Evolutionary conservation across 176 grass and related monocot genomes (phyloP).

Genomic region (Microstegium vimineum): DNA sequence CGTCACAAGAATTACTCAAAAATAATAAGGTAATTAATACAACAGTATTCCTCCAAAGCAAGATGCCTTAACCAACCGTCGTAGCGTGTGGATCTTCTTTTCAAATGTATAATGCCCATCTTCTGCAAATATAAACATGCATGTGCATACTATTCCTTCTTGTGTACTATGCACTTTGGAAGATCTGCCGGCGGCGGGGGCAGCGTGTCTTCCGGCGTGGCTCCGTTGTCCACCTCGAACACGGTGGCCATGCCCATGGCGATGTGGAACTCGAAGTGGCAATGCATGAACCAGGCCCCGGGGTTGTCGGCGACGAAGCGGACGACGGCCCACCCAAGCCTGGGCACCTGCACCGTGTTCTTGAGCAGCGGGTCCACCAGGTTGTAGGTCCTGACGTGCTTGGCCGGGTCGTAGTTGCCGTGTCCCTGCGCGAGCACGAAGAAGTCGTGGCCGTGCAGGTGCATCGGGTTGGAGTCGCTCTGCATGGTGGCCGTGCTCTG

Average conservation of each 20-base stretch:
- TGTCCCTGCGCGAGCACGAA: conserved; percentile 46
- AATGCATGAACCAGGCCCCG: conserved; percentile 27
- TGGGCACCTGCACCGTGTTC: conserved; percentile 24
- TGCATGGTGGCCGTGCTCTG: conserved; percentile 30
- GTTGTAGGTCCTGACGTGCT: conserved; percentile 26
- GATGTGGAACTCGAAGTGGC: conserved; percentile 31
- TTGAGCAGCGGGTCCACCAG: conserved; percentile 1
- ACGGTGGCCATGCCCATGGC: conserved; percentile 20
- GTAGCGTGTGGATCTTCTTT: not conserved
- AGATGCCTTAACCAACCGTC: not conserved
- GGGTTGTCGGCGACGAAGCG: conserved; percentile 36
- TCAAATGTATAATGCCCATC: not conserved
- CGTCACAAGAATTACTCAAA: not conserved
- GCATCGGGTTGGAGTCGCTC: conserved; percentile 53
- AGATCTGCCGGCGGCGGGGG: conserved; percentile 4
- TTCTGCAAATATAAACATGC: too few relatives aligned
- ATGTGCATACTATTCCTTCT: not conserved
- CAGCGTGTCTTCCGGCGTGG: conserved; percentile 10
- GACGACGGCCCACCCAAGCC: conserved; percentile 1
- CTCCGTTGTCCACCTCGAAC: conserved; percentile 21
- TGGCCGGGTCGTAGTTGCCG: conserved; percentile 35
- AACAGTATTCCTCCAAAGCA: not conserved
- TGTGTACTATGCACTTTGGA: not conserved
- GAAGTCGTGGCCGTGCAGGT: conserved; percentile 52
- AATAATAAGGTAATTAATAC: not conserved